Evolutionary conservation across 768 basidiomycete species (phyloP).

Genomic region (Pholiota molesta): DNA sequence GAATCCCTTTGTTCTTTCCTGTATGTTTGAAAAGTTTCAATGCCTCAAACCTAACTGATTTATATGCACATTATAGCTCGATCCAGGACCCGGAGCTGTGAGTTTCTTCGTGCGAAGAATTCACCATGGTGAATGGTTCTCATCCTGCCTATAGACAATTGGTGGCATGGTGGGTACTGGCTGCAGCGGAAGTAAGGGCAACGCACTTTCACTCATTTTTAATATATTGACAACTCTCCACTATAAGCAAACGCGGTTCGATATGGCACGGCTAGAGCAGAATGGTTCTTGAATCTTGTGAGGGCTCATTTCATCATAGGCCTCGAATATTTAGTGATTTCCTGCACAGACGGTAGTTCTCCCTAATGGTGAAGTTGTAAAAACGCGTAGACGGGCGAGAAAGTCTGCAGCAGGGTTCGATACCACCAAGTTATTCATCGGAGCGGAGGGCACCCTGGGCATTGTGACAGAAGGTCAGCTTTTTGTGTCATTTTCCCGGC

Average conservation of each 20-base stretch:
- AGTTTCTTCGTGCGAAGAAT: conserved; percentile 22
- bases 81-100: conserved; percentile 74
- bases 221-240: neutral
- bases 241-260: conserved; percentile 73
- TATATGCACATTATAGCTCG: conserved; percentile 45
- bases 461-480: conserved; percentile 81
- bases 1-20: conserved; percentile 85
- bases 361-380: conserved; percentile 84
- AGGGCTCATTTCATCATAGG: conserved; percentile 26
- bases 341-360: conserved; percentile 70
- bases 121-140: neutral
- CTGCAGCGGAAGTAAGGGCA: conserved; percentile 75
- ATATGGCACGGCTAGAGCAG: conserved; percentile 86
- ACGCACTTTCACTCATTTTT: conserved; percentile 1
- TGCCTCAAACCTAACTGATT: neutral
- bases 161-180: conserved; percentile 91
- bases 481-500: neutral
- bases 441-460: conserved; percentile 88
- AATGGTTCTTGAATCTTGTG: conserved; percentile 86
- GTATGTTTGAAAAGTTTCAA: conserved; percentile 39
- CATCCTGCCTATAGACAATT: conserved; percentile 55
- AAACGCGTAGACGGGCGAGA: conserved; percentile 76
- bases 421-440: conserved; percentile 85
- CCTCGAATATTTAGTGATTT: neutral
- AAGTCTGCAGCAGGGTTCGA: conserved; percentile 92